Evolutionary conservation across 441 rosid species (phyloP), one percentile per base, ranked within the genome.

Genomic region (Populus trichocarpa): DNA sequence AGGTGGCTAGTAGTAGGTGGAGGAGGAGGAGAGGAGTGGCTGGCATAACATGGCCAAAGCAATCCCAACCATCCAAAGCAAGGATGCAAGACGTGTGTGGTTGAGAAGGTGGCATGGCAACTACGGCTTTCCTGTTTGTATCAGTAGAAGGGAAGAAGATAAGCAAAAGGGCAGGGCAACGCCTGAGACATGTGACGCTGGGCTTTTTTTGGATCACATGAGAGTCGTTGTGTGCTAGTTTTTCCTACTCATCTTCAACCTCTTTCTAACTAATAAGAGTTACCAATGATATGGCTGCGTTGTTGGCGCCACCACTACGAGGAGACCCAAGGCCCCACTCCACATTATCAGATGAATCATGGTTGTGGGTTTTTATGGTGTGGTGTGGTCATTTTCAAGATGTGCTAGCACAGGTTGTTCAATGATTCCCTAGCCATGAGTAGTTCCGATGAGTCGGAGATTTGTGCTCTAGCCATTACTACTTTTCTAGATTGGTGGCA

Each of bases 131-230:
- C 32, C 26, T 23, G 68, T 64, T 10, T 64, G 68, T 64, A 23
- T 23, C 10, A 64, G 10, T 32, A 32, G n/a, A 3, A 8, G 18
- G 10, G 46, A 61, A 13, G 61, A 16, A 46, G 63, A 6, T 11
- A 3, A 66, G 9, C 20, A 25, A 16, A 11, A 5, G 2, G 46
- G 50, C 32, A 10, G 26, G 42, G 18, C 68, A 33, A 77, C 57
- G 64, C 85, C 80, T 42, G 83, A 42, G 82, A 78, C 88, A 76
- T 85, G 88, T 81, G 88, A 83, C 71, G 46, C 40, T 32, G 10
- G 9, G 23, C 20, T 69, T 70, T 66, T 80, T 16, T 20, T 38
- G 28, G 20, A 66, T 82, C 80, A 80, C 82, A 85, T 78, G 79
- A 71, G 13, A n/a, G 65, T 66, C 68, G 40, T 35, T 67, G 75